Evolutionary conservation across 2,329 filamentous ascomycete species (phyloP), one percentile per base, ranked within the genome.

Genomic region (Paradendryphiella salina): DNA sequence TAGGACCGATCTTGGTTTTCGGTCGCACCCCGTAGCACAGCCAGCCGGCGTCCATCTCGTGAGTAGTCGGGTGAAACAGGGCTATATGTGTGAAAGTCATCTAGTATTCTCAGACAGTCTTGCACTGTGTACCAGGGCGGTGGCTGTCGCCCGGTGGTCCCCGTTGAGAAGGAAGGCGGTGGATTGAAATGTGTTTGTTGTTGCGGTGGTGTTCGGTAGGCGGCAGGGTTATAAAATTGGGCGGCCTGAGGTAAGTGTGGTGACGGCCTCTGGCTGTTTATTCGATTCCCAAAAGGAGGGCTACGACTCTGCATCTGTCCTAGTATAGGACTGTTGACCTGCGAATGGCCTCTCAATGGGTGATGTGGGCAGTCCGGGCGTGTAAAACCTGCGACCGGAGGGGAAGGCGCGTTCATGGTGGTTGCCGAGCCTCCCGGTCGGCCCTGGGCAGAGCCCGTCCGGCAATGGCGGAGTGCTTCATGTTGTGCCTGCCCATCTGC

Each of bases 21-120:
- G 47, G 57, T 64, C 60, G 55, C 76, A 65, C 61, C 73, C 74
- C 51, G 75, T 66, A 64, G 61, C 53, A 58, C 66, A 41, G 48
- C 61, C 20, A 70, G 8, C 4, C 66, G 61, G 35, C 20, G 38
- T 10, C 4, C 26, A 29, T 66, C 60, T 5, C n/a, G 46, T 8
- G 38, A 11, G 6, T 50, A 18, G 3, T 13, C 14, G 39, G 35
- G 18, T 10, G 33, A 26, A 21, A 15, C 7, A 4, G 43, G 2
- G 9, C 35, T n/a, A 2, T 17, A 32, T 3, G 26, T 26, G 20
- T 37, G 26, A 20, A 67, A 65, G 1, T 1, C 14, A 1, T 43
- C 6, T 0, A 70, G 28, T 3, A 10, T 26, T 2, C 34, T 13
- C 13, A 47, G 20, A 40, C 59, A 67, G 2, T 51, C 23, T 3